Evolutionary conservation across 768 basidiomycete species (phyloP).

Genomic region (Hygrocybe punicea): DNA sequence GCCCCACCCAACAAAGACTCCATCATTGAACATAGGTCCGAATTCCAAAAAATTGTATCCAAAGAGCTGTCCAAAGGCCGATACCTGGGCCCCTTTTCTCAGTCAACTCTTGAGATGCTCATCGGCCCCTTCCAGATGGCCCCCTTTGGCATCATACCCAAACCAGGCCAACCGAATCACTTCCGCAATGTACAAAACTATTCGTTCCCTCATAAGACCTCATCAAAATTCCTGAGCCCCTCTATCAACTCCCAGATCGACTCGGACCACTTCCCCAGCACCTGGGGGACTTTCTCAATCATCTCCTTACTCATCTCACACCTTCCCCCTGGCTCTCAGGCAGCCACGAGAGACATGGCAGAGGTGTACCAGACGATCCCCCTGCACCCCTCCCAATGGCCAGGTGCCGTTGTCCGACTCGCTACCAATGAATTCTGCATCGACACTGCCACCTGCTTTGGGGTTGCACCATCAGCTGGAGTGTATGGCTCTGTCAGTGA

Average conservation of each 20-base stretch:
- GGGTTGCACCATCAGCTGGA: too few species aligned
- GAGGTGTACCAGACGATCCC: too few species aligned
- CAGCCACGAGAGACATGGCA: too few species aligned
- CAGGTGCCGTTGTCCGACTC: too few species aligned
- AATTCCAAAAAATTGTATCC: not conserved
- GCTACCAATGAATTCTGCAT: too few species aligned
- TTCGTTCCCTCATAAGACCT: slow-evolving; percentile 13
- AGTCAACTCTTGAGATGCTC: not conserved
- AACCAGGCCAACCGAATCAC: too few species aligned
- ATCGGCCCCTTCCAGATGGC: slow-evolving; percentile 20
- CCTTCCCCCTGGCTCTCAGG: too few species aligned
- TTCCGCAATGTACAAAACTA: slow-evolving; percentile 18
- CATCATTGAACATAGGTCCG: not conserved
- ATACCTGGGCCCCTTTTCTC: too few species aligned
- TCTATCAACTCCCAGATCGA: slow-evolving; percentile 23
- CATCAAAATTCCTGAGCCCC: not conserved
- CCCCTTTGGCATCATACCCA: slow-evolving; percentile 18
- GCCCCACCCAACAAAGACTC: slow-evolving; percentile 38
- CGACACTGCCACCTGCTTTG: too few species aligned
- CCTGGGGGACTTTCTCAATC: slow-evolving; percentile 30
- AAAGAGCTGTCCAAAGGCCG: not conserved
- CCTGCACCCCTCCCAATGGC: too few species aligned
- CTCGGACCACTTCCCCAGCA: slow-evolving; percentile 24
- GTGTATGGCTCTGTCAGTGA: too few species aligned
- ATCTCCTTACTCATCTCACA: slow-evolving; percentile 19